Evolutionary conservation across 1,284 basidiomycete species (phyloP), one percentile per base, ranked within the genome.

Genomic region (Rhodotorula sp.): DNA sequence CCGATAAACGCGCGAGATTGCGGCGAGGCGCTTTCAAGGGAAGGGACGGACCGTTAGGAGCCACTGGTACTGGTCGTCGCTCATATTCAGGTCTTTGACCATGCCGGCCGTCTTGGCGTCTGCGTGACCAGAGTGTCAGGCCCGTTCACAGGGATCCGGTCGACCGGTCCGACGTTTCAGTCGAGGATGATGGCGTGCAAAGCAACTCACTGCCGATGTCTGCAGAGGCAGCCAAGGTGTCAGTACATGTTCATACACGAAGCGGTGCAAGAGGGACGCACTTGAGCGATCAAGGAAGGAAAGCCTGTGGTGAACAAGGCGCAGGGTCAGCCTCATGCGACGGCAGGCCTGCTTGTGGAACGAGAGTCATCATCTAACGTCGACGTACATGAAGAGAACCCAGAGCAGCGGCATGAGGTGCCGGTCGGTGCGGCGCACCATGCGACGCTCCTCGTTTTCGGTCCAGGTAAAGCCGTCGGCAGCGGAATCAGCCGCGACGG

Each of bases 51-150:
- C 75, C 17, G 78, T 80, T 4, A 79, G 59, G 0, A 80, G 75
- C 75, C 76, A 77, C n/a, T 79, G 75, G 59, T 74, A 80, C 55
- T 80, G 73, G 13, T 64, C 50, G 49, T 77, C 74, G 12, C 64
- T 71, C 61, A 80, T 72, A 50, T 53, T 10, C 10, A 80, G 69
- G 12, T 75, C 61, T 25, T 57, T 63, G 9, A 60, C 52, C 78
- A 80, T 78, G 13, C 78, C 78, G 1, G 78, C 67, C 1, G 67
- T 62, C 1, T 72, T 55, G 1, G 70, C 70, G 45, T 72, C 70
- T 72, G 55, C 27, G 25, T 9, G n/a, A 34, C 34, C 5, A 34
- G 34, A 34, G 34, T 34, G 34, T 34, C 34, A 34, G 34, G 5
- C 34, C 5, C 34, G 34, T 34, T 34, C 34, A 2, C 5, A 2